Percentiles rank a stretch among this genome's conserved stretches.
Conservation (phyloP, 805 yeast genomes). For the Saturnispora ahearnii region DNA sequence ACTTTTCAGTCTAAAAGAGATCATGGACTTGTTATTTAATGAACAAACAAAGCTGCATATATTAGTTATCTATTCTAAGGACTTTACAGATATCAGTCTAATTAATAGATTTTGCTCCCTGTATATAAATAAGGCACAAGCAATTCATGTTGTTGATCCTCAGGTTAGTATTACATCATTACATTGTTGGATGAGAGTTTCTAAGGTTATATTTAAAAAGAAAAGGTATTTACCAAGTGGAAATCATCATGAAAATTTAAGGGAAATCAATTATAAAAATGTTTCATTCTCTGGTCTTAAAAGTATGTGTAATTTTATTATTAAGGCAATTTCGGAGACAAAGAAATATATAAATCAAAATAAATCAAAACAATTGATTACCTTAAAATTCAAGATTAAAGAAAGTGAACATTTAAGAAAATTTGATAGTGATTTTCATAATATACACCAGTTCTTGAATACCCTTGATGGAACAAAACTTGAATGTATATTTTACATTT, state of each 20-base stretch:
- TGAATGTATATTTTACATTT: background rate
- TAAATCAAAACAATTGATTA: background rate
- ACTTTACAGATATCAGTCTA: background rate
- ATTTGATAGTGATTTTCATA: background rate
- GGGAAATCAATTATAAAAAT: background rate
- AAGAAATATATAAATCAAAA: background rate
- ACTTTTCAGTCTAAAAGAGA: background rate
- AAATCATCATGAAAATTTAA: background rate
- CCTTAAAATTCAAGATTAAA: background rate
- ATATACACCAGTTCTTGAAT: background rate
- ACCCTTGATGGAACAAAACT: background rate
- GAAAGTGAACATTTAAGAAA: background rate
- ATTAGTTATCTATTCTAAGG: background rate
- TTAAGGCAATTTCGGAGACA: background rate
- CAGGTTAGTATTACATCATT: background rate
- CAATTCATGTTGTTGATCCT: conserved; percentile 2
- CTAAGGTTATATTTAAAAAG: background rate
- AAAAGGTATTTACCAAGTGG: background rate
- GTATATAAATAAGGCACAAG: background rate
- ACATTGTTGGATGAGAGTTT: conserved; percentile 3
- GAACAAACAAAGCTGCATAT: background rate
- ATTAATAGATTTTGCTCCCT: background rate
- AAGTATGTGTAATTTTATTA: conserved; percentile 6
- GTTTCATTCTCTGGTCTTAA: background rate
- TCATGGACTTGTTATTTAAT: background rate